Evolutionary conservation across 108 stramenopile genomes (phyloP).

Genomic region (Conticribra weissflogii): DNA sequence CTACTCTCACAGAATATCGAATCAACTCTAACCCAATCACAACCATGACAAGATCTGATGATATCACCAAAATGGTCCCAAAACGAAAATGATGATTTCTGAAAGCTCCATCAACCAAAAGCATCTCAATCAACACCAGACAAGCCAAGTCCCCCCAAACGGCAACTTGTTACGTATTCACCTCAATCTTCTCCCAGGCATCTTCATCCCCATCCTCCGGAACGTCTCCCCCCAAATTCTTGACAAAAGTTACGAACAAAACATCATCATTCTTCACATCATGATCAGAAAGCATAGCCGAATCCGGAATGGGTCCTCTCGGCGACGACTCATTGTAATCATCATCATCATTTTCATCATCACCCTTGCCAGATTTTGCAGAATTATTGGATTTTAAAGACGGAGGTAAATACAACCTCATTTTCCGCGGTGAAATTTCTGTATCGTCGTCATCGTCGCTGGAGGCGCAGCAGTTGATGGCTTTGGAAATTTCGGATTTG

Average conservation of each 20-base stretch:
- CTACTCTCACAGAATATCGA: too few relatives aligned
- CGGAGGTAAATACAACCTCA: slow-evolving; percentile 41
- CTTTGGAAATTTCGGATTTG: slow-evolving; percentile 60
- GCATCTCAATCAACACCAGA: too few relatives aligned
- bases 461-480: slow-evolving; percentile 29
- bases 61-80: too few relatives aligned
- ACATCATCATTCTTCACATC: slow-evolving; percentile 57
- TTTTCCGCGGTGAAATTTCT: slow-evolving; percentile 28
- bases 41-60: too few relatives aligned
- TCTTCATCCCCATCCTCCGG: slow-evolving; percentile 1
- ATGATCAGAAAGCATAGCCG: slow-evolving; percentile 34
- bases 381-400: slow-evolving; percentile 25
- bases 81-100: too few relatives aligned
- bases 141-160: too few relatives aligned
- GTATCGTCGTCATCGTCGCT: slow-evolving; percentile 27
- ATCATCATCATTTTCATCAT: slow-evolving; percentile 8
- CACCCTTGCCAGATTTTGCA: not conserved
- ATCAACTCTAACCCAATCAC: too few relatives aligned
- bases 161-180: too few relatives aligned
- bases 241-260: slow-evolving; percentile 50
- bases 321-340: slow-evolving; percentile 4
- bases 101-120: too few relatives aligned
- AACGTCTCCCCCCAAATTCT: slow-evolving; percentile 9
- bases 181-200: slow-evolving; percentile 26
- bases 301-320: slow-evolving; percentile 29